Conservation (phyloP, 163 green algal genomes). For the Prototheca cutis region DNA sequence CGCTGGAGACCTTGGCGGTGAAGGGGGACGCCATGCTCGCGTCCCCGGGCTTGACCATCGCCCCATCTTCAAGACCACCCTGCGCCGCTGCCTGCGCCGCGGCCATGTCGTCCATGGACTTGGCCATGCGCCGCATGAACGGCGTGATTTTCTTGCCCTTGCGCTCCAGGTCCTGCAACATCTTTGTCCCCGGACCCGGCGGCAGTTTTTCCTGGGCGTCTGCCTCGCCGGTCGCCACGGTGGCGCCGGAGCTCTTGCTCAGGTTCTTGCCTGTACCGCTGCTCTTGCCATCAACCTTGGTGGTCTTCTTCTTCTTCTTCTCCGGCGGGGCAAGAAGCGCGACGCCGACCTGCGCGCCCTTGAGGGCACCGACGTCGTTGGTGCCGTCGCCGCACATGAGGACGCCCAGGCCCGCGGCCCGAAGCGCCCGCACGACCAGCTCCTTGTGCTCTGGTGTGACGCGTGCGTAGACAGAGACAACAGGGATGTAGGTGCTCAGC, state of each 20-base stretch:
- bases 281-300: conserved; percentile 8
- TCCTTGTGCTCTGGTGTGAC: conserved; percentile 97
- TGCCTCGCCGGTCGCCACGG: neutral
- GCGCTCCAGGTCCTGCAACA: conserved; percentile 51
- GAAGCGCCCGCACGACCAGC: conserved; percentile 75
- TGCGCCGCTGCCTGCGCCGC: conserved; percentile 16
- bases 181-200: conserved; percentile 33
- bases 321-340: conserved; percentile 60
- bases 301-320: conserved; percentile 22
- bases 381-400: conserved; percentile 98
- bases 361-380: conserved; percentile 95
- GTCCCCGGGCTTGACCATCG: conserved; percentile 70
- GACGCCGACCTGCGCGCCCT: conserved; percentile 85
- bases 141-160: conserved; percentile 43
- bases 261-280: conserved; percentile 8
- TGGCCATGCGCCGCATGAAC: conserved; percentile 57
- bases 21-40: conserved; percentile 85
- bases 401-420: conserved; percentile 50
- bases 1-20: conserved; percentile 65
- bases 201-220: neutral
- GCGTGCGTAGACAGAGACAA: conserved; percentile 83
- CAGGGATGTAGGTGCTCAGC: conserved; percentile 50
- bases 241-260: neutral
- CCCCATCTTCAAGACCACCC: conserved; percentile 15
- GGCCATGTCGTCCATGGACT: conserved; percentile 68